phyloP scores from a whole-genome alignment of 148 eudicot genomes.

The Rhododendron ferrugineum region DNA sequence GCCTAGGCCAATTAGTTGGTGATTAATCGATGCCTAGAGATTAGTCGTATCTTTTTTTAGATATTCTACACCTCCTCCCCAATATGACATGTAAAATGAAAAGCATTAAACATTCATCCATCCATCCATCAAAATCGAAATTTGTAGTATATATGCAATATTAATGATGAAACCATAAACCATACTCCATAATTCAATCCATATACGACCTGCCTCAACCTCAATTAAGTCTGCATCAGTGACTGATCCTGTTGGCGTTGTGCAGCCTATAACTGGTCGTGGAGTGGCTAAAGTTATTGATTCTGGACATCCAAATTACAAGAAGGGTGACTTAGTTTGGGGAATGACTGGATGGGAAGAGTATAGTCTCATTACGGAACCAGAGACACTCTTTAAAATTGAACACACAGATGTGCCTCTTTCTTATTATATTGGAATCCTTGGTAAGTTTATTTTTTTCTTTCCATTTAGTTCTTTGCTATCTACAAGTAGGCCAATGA shows the following conservation, averaged over 20 bases:
- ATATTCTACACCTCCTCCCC: too few relatives aligned
- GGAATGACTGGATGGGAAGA: conserved; percentile 61
- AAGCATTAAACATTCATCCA: too few relatives aligned
- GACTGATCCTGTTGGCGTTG: neutral
- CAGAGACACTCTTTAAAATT: conserved; percentile 34
- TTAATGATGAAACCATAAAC: neutral
- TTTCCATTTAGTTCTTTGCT: neutral
- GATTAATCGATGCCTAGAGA: too few relatives aligned
- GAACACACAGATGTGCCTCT: conserved; percentile 58
- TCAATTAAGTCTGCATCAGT: neutral
- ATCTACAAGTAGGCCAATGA: neutral
- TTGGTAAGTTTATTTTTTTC: conserved; percentile 39
- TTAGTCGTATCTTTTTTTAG: too few relatives aligned
- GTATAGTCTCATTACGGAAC: conserved; percentile 33
- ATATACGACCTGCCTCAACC: neutral
- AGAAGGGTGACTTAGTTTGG: conserved; percentile 52
- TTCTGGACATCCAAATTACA: conserved; percentile 41
- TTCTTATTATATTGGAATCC: conserved; percentile 57
- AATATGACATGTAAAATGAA: too few relatives aligned
- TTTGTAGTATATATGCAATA: too few relatives aligned
- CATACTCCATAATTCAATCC: neutral
- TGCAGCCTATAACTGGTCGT: conserved; percentile 40
- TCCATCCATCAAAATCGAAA: too few relatives aligned
- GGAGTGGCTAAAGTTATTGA: conserved; percentile 63
- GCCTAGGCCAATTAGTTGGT: too few relatives aligned